Evolutionary conservation across 1,284 basidiomycete genomes (phyloP).

Genomic region (Ceratobasidium sp.): DNA sequence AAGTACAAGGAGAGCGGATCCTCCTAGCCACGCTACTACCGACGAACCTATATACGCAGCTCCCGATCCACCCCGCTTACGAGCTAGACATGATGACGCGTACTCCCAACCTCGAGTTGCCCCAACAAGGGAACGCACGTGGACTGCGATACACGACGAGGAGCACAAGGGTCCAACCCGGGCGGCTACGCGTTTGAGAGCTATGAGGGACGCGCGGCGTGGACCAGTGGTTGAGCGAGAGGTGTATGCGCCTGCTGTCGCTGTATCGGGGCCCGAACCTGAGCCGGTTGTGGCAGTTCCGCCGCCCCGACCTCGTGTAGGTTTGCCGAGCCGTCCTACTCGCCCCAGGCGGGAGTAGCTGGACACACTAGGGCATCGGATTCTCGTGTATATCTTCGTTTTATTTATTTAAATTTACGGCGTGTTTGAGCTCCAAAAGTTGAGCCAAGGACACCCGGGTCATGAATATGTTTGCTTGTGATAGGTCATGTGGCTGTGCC

Average conservation of each 20-base stretch:
- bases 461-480: conserved; percentile 24
- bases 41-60: background rate
- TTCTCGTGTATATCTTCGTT: conserved; percentile 24
- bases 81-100: conserved; percentile 28
- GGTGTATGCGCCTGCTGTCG: background rate
- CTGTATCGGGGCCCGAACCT: background rate
- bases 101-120: background rate
- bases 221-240: conserved; percentile 7
- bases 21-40: background rate
- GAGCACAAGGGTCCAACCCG: conserved; percentile 15
- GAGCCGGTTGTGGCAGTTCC: conserved; percentile 1
- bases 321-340: conserved; percentile 10
- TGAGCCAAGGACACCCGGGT: conserved; percentile 10
- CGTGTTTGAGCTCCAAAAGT: background rate
- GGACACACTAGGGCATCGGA: conserved; percentile 32
- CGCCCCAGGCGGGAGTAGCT: conserved; percentile 38
- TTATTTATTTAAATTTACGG: background rate
- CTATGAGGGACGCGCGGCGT: conserved; percentile 25
- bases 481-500: conserved; percentile 41
- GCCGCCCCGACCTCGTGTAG: conserved; percentile 22
- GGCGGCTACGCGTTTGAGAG: conserved; percentile 29
- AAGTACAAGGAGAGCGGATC: background rate
- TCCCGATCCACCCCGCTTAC: conserved; percentile 7
- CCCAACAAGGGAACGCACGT: background rate
- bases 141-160: background rate